Evolutionary conservation across 139 green algal genomes (phyloP).

Genomic region (Coelastrella sp.): DNA sequence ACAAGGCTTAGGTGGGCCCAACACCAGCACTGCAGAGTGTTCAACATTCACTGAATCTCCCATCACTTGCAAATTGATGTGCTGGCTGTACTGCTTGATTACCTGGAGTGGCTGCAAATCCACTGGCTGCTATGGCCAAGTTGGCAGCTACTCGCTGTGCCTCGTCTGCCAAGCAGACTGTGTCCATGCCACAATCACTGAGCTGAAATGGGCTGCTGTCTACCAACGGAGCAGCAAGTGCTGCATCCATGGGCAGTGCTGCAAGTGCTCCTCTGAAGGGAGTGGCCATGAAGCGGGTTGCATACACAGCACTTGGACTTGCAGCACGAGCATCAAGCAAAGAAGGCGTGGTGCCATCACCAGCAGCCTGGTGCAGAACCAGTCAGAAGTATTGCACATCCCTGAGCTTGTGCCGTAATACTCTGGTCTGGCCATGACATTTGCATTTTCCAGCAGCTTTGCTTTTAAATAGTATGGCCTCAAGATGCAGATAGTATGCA

Average conservation of each 20-base stretch:
- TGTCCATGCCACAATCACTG: constrained; percentile 31
- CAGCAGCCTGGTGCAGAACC: neutral
- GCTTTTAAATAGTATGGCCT: neutral
- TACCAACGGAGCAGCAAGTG: constrained; percentile 13
- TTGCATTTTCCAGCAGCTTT: no score
- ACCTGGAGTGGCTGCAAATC: neutral
- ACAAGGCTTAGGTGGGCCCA: neutral
- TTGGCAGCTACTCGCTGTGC: constrained; percentile 33
- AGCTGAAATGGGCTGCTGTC: constrained; percentile 41
- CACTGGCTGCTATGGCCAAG: constrained; percentile 24
- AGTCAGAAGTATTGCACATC: neutral
- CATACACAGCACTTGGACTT: constrained; percentile 41
- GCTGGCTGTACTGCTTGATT: no score
- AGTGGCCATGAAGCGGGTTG: constrained; percentile 21
- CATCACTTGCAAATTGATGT: no score
- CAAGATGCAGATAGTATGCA: neutral
- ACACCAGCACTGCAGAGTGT: neutral
- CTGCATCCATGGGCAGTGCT: constrained; percentile 36
- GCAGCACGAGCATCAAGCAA: constrained; percentile 43
- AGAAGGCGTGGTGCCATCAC: constrained; percentile 35
- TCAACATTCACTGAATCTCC: neutral
- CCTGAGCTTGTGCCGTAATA: no score
- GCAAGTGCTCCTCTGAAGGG: constrained; percentile 31
- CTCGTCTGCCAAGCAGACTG: constrained; percentile 38
- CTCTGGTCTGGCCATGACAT: no score